These are phyloP conservation scores for Hapsidospora chrysogenum DNA, from an alignment of 495 filamentous ascomycete species.

Conservation along the genomic window DNA sequence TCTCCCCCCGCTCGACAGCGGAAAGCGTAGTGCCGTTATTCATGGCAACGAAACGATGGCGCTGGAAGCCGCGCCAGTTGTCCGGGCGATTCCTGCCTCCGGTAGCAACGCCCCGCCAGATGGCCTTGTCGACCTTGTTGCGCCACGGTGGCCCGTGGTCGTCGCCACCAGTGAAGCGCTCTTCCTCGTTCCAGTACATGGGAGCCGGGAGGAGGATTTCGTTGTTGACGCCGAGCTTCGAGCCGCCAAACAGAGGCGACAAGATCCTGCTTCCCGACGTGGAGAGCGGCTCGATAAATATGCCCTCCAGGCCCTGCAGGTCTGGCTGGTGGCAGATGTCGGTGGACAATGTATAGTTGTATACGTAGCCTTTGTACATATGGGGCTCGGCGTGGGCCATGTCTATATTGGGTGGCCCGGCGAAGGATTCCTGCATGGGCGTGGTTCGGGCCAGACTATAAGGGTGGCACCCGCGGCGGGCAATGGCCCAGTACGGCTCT, in stretches of 20 bases:
- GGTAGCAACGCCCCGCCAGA: slow-evolving; percentile 56
- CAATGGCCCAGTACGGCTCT: slow-evolving; percentile 47
- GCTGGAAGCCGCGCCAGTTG: slow-evolving; percentile 50
- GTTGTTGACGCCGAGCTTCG: slow-evolving; percentile 58
- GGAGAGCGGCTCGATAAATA: slow-evolving; percentile 45
- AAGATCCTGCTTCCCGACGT: slow-evolving; percentile 35
- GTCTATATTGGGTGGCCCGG: slow-evolving; percentile 24
- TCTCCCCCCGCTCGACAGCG: slow-evolving; percentile 16
- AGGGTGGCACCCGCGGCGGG: slow-evolving; percentile 42
- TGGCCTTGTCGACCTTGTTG: slow-evolving; percentile 33
- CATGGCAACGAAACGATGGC: slow-evolving; percentile 52
- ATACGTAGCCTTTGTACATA: slow-evolving; percentile 39
- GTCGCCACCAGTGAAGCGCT: slow-evolving; percentile 45
- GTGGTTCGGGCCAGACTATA: slow-evolving; percentile 36
- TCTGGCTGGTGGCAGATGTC: slow-evolving; percentile 47
- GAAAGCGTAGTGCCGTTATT: slow-evolving; percentile 42
- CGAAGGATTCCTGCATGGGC: slow-evolving; percentile 20
- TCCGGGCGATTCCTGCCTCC: slow-evolving; percentile 39
- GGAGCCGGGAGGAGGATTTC: slow-evolving; percentile 60
- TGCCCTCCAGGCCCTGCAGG: slow-evolving; percentile 42
- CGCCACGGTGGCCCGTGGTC: slow-evolving; percentile 35
- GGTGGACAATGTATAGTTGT: slow-evolving; percentile 47
- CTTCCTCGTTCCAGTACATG: slow-evolving; percentile 56
- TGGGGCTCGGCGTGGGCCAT: slow-evolving; percentile 17
- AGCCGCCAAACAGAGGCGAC: slow-evolving; percentile 54